Conservation (phyloP, 495 filamentous ascomycete species). For the Aspergillus campestris region DNA sequence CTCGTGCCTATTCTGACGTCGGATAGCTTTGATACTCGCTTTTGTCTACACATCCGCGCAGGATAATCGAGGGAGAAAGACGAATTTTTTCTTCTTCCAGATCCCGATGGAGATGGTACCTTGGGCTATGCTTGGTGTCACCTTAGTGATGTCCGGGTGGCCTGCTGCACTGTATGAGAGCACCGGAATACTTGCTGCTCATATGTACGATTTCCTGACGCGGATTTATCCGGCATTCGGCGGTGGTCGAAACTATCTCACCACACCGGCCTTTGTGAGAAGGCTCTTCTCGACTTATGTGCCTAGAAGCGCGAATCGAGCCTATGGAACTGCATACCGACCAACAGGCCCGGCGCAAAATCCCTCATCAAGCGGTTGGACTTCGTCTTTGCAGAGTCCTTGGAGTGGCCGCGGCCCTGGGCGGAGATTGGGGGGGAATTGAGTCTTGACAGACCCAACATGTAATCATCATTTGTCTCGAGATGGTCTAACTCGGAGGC, state of each 20-base stretch:
- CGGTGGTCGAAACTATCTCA: slow-evolving; percentile 61
- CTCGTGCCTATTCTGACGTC: slow-evolving; percentile 18
- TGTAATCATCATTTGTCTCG: neutral
- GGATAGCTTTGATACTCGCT: slow-evolving; percentile 62
- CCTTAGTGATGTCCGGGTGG: slow-evolving; percentile 49
- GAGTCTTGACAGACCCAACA: neutral
- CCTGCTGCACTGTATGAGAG: slow-evolving; percentile 43
- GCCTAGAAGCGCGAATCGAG: slow-evolving; percentile 21
- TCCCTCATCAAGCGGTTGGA: slow-evolving; percentile 23
- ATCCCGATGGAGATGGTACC: slow-evolving; percentile 70
- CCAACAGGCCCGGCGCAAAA: slow-evolving; percentile 15
- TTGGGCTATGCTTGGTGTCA: slow-evolving; percentile 62
- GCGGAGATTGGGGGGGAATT: slow-evolving; percentile 53
- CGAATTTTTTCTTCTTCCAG: slow-evolving; percentile 65
- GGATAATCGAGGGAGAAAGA: slow-evolving; percentile 64
- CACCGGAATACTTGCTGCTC: slow-evolving; percentile 71
- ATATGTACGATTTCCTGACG: slow-evolving; percentile 78
- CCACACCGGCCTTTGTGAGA: slow-evolving; percentile 58
- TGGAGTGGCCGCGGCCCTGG: slow-evolving; percentile 64
- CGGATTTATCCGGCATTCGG: slow-evolving; percentile 77
- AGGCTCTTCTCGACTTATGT: slow-evolving; percentile 47
- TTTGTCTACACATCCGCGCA: slow-evolving; percentile 74
- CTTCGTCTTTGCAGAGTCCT: slow-evolving; percentile 30
- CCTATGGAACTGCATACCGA: slow-evolving; percentile 53
- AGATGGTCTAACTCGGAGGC: neutral